phyloP scores from a whole-genome alignment of 768 basidiomycete species.

The Nidula microcarpa region DNA sequence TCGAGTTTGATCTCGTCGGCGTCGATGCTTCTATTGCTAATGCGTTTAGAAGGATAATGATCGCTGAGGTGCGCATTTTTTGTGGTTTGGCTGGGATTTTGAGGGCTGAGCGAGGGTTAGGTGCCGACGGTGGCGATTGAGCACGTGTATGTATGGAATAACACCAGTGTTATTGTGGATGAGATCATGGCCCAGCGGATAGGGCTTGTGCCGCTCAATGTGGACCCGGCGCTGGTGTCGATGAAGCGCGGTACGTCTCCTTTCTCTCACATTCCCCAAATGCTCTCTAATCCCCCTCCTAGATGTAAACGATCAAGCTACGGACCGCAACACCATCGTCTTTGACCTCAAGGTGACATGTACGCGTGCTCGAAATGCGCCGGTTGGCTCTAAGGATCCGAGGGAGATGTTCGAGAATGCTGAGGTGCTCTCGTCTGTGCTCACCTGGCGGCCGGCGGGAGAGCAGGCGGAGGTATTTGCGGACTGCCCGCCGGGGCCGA shows the following conservation, averaged over 20 bases:
- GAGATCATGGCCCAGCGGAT: constrained; percentile 92
- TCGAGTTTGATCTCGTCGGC: constrained; percentile 94
- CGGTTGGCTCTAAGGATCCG: constrained; percentile 52
- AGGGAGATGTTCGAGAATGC: constrained; percentile 69
- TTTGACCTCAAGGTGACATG: constrained; percentile 74
- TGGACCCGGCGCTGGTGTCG: constrained; percentile 77
- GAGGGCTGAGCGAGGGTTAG: constrained; percentile 29
- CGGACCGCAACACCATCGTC: constrained; percentile 89
- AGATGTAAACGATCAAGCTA: constrained; percentile 51
- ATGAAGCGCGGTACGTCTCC: constrained; percentile 38
- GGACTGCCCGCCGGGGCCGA: constrained; percentile 53
- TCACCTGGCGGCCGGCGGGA: constrained; percentile 80
- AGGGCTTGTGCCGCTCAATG: constrained; percentile 84
- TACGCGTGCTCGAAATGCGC: constrained; percentile 53
- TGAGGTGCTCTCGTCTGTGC: constrained; percentile 61
- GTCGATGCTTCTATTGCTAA: constrained; percentile 97
- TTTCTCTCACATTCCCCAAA: background rate
- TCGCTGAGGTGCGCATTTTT: constrained; percentile 73
- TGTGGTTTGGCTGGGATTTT: background rate
- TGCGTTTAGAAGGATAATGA: constrained; percentile 86
- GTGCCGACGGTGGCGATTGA: constrained; percentile 92
- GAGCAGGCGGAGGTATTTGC: constrained; percentile 68
- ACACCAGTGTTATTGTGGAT: constrained; percentile 91
- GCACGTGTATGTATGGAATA: constrained; percentile 89
- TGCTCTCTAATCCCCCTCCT: background rate